phyloP scores from a whole-genome alignment of 192 early-diverging fungal species.

The Mortierella claussenii region DNA sequence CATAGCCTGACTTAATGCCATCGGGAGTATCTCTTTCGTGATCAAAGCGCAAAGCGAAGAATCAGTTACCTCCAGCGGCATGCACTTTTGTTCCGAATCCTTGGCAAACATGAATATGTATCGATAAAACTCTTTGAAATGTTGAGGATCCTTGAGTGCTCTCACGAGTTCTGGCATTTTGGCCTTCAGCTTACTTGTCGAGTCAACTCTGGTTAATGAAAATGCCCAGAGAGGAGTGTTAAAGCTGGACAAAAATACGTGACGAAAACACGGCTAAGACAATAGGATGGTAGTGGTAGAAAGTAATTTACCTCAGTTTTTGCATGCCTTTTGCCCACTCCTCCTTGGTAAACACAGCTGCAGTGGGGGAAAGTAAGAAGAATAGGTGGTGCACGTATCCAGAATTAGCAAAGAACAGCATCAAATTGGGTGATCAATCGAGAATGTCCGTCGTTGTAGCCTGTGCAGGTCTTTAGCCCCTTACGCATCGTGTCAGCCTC shows the following conservation, averaged over 20 bases:
- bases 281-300: neutral
- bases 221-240: too few relatives aligned
- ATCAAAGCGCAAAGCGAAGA: neutral
- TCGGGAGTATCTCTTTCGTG: too few relatives aligned
- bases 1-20: too few relatives aligned
- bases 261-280: neutral
- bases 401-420: neutral
- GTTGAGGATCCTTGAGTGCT: slow-evolving; percentile 41
- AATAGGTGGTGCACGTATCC: too few relatives aligned
- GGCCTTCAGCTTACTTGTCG: slow-evolving; percentile 46
- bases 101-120: slow-evolving; percentile 74
- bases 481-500: slow-evolving; percentile 52
- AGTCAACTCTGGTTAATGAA: slow-evolving; percentile 58
- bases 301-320: slow-evolving; percentile 20
- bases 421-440: too few relatives aligned
- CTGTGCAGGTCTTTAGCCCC: too few relatives aligned
- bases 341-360: slow-evolving; percentile 61
- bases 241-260: neutral
- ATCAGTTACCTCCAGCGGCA: slow-evolving; percentile 64
- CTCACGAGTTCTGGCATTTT: slow-evolving; percentile 47
- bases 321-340: slow-evolving; percentile 48
- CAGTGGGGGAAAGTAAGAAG: neutral
- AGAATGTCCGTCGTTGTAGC: too few relatives aligned
- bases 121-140: slow-evolving; percentile 70
- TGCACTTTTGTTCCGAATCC: slow-evolving; percentile 67